Evolutionary conservation across 192 early-diverging fungal species (phyloP).

Genomic region (Coemansia sp.): DNA sequence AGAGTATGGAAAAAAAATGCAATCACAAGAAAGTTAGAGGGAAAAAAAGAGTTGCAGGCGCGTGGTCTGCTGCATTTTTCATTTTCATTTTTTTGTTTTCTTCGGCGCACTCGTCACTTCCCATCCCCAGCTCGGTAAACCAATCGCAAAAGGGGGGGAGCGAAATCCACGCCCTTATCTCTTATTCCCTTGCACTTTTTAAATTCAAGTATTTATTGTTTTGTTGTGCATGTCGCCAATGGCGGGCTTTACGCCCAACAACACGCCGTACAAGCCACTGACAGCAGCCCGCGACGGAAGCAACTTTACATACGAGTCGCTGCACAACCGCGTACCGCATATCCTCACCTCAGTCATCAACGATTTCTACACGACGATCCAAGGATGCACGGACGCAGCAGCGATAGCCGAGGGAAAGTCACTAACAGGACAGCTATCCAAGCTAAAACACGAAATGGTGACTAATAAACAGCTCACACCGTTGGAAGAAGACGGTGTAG

Average conservation of each 20-base stretch:
- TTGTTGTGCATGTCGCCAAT: not conserved
- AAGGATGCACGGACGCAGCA: slow-evolving; percentile 28
- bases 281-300: slow-evolving; percentile 62
- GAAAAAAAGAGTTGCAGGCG: too few species aligned
- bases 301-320: slow-evolving; percentile 80
- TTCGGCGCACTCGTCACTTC: too few species aligned
- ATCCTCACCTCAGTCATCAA: slow-evolving; percentile 84
- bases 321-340: slow-evolving; percentile 77
- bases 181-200: not conserved
- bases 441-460: slow-evolving; percentile 77
- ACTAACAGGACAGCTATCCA: slow-evolving; percentile 66
- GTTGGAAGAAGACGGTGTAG: slow-evolving; percentile 55
- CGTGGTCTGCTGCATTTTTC: too few species aligned
- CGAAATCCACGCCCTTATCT: not conserved
- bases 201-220: not conserved
- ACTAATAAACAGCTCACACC: slow-evolving; percentile 58
- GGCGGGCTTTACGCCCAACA: slow-evolving; percentile 48
- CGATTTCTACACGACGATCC: slow-evolving; percentile 64
- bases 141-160: too few species aligned
- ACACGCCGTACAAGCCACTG: slow-evolving; percentile 64
- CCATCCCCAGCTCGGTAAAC: too few species aligned
- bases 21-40: not conserved
- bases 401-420: slow-evolving; percentile 64
- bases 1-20: not conserved
- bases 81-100: too few species aligned